Percentiles rank a stretch among this genome's conserved stretches.
These are phyloP conservation scores for Triadica sebifera DNA, from an alignment of 345 rosid species.

Conservation along the genomic window DNA sequence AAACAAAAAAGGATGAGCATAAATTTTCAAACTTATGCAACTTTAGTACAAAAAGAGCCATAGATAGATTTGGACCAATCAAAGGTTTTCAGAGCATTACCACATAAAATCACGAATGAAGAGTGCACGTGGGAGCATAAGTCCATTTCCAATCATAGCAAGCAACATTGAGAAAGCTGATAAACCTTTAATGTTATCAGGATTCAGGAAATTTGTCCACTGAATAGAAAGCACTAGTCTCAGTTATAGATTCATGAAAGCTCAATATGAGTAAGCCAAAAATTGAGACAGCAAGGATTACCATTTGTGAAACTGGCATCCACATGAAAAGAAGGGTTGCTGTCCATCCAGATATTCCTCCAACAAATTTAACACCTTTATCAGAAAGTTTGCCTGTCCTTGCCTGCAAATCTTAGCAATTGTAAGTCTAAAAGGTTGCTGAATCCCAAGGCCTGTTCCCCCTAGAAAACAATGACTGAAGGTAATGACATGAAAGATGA, in stretches of 20 bases:
- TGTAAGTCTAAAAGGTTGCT: conserved; percentile 12
- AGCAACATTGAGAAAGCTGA: conserved; percentile 84
- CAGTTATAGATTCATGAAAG: conserved; percentile 20
- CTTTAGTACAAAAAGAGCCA: not conserved
- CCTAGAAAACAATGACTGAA: no score
- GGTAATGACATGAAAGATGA: no score
- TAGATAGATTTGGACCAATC: not conserved
- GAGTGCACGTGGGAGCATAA: conserved; percentile 88
- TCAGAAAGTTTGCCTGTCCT: conserved; percentile 66
- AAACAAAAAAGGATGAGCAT: not conserved
- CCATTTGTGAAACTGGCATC: conserved; percentile 96
- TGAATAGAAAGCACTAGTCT: conserved; percentile 32
- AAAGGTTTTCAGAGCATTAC: conserved; percentile 40
- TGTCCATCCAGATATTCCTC: conserved; percentile 85
- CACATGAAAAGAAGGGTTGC: conserved; percentile 97
- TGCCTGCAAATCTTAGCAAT: conserved; percentile 61
- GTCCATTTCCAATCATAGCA: conserved; percentile 89
- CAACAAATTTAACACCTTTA: conserved; percentile 61
- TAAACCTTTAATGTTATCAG: conserved; percentile 64
- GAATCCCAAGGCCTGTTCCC: no score
- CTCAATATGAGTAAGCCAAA: not conserved
- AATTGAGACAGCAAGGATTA: conserved; percentile 24
- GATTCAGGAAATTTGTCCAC: conserved; percentile 90
- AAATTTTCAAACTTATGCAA: not conserved
- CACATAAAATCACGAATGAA: conserved; percentile 93